Conservation (phyloP, 192 early-diverging fungal species). For the Coemansia sp. region DNA sequence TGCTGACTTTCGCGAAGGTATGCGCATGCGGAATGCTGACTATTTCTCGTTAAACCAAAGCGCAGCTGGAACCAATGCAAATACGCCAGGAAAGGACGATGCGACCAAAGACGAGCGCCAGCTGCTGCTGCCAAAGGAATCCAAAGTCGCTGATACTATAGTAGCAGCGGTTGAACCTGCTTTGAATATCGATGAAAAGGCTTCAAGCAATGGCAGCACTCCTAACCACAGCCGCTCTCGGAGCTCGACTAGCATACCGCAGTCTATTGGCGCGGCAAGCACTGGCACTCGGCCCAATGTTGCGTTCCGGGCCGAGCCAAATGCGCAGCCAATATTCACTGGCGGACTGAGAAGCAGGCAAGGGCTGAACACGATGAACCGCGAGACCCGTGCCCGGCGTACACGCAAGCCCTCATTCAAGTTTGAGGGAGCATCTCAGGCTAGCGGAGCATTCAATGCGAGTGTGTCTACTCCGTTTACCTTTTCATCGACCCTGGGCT, state of each 20-base stretch:
- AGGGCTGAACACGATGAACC: constrained; percentile 31
- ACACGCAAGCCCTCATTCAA: constrained; percentile 19
- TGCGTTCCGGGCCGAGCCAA: not conserved
- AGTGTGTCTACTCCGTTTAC: constrained; percentile 9
- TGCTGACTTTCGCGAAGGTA: constrained; percentile 42
- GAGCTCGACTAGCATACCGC: not conserved
- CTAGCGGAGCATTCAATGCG: not conserved
- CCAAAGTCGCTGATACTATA: not conserved
- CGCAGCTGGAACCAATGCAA: not conserved
- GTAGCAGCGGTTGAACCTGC: not conserved
- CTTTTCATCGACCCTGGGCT: constrained; percentile 8
- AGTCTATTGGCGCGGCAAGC: not conserved
- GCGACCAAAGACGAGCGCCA: not conserved
- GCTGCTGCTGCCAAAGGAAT: not conserved
- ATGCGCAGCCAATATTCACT: constrained; percentile 1
- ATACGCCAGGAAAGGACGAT: not conserved
- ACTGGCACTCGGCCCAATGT: not conserved
- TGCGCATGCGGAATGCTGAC: constrained; percentile 15
- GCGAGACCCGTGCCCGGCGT: constrained; percentile 22
- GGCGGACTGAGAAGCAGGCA: constrained; percentile 25
- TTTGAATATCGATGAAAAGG: not conserved
- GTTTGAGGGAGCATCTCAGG: not conserved
- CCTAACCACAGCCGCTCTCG: not conserved
- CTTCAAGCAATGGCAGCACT: not conserved
- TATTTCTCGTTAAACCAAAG: not conserved